These are phyloP conservation scores for Globisporangium barbulae DNA, from an alignment of 352 stramenopile genomes.

Conservation along the genomic window DNA sequence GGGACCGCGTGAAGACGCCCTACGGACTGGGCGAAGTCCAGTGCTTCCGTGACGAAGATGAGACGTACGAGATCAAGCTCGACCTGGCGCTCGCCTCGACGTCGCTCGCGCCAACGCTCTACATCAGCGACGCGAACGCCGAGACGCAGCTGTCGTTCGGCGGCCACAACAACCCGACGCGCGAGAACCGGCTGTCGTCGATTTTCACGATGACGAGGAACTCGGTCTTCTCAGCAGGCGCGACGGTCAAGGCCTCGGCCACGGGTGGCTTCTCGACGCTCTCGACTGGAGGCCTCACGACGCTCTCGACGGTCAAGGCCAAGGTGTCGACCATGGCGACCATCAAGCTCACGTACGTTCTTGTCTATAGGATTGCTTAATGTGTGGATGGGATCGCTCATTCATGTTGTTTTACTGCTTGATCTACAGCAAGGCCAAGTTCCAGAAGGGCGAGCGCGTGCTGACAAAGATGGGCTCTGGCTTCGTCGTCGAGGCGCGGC, in stretches of 20 bases:
- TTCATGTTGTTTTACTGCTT: background rate
- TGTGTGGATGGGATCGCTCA: background rate
- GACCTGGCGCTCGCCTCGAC: slow-evolving; percentile 23
- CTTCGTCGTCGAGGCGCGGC: slow-evolving; percentile 60
- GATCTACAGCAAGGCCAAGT: slow-evolving; percentile 55
- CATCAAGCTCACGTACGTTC: slow-evolving; percentile 65
- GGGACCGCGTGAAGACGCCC: slow-evolving; percentile 52
- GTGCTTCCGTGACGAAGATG: slow-evolving; percentile 50
- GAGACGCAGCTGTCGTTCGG: slow-evolving; percentile 37
- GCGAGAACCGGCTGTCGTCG: slow-evolving; percentile 57
- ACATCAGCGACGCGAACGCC: slow-evolving; percentile 42
- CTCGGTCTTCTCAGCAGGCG: slow-evolving; percentile 62
- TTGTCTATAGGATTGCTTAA: background rate
- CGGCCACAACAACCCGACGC: slow-evolving; percentile 15
- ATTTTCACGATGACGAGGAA: slow-evolving; percentile 71
- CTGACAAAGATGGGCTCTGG: slow-evolving; percentile 75
- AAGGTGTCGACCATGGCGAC: slow-evolving; percentile 68
- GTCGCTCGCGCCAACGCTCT: slow-evolving; percentile 34
- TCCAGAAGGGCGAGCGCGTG: slow-evolving; percentile 72
- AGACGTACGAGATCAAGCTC: slow-evolving; percentile 54
- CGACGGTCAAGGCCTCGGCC: slow-evolving; percentile 62
- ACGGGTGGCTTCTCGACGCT: slow-evolving; percentile 48
- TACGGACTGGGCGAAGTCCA: slow-evolving; percentile 46
- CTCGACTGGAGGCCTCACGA: slow-evolving; percentile 44
- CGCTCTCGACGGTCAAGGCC: slow-evolving; percentile 62